Evolutionary conservation across 345 rosid genomes (phyloP), one percentile per base, ranked within the genome.

Genomic region (Firmiana major): DNA sequence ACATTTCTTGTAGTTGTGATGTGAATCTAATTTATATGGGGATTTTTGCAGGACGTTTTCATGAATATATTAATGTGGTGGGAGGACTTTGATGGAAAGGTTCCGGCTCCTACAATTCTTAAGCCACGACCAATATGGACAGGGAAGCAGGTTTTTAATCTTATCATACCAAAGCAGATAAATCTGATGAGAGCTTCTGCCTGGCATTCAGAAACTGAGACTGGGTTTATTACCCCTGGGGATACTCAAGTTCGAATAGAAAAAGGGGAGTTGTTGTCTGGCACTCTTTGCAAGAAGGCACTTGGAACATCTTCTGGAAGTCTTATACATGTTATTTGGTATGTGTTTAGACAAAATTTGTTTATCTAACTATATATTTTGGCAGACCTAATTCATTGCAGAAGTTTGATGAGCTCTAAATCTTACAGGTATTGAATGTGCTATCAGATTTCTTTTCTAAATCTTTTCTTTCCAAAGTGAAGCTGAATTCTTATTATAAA

Each of bases 11-110:
- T 72, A 9, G 40, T 53, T 72, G 48, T 75, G 43, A 64, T 28
- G 19, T 16, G 42, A 28, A 42, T 63, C 73, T 71, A 63, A 75
- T 48, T 45, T 74, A 0, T 48, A 28, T 38, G 59, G 36, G 40
- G 71, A 53, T 28, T 40, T 71, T 55, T 79, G 71, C 88, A 95
- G 99, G 98, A 95, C 83, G 99, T 95, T 24, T 95, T 95, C 77
- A 95, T 95, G 99, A 95, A 95, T 81, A 87, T 82, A 59, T 90
- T 95, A 85, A 95, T 95, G 98, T 95, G 99, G 99, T 95, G 99
- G 99, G 99, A 95, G 87, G 99, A 95, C 83, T 95, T 95, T 60
- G 99, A 95, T 74, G 99, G 99, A 82, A 93, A 95, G 86, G 86
- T 95, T 84, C 98, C 99, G 42, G 91, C 98, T 49, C 99, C 99